A percentile compares a stretch with the other conserved stretches of the same genome.
Conservation (phyloP, 768 basidiomycete species). For the Lentinula boryana region DNA sequence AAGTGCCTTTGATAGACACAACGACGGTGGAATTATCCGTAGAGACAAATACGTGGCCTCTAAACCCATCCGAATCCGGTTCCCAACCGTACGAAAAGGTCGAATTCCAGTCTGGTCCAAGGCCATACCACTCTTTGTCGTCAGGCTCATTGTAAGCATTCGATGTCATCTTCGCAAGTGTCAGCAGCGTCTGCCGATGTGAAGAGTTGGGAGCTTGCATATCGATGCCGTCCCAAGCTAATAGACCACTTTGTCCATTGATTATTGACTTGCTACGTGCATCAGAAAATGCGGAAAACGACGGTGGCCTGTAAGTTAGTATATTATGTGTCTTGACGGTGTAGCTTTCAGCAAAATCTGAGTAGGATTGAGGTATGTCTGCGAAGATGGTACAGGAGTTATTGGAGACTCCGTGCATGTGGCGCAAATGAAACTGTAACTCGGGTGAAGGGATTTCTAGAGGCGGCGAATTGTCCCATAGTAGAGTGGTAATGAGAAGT, state of each 20-base stretch:
- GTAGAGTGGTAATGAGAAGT: neutral
- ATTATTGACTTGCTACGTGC: constrained; percentile 32
- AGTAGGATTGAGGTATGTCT: constrained; percentile 34
- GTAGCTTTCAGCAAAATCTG: constrained; percentile 24
- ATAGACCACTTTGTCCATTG: constrained; percentile 28
- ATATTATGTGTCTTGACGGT: constrained; percentile 33
- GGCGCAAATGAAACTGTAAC: constrained; percentile 59
- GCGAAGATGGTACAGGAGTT: constrained; percentile 54
- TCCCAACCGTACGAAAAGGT: constrained; percentile 85
- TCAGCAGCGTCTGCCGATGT: constrained; percentile 64
- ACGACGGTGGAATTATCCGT: constrained; percentile 81
- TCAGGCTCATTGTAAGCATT: constrained; percentile 66
- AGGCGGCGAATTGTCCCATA: neutral
- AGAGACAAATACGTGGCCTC: constrained; percentile 89
- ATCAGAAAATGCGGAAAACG: constrained; percentile 29
- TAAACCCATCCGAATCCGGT: constrained; percentile 80
- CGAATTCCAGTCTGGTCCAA: constrained; percentile 60
- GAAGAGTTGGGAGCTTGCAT: constrained; percentile 66
- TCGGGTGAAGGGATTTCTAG: neutral
- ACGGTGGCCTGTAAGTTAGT: constrained; percentile 41
- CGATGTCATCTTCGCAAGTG: constrained; percentile 84
- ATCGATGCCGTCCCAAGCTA: constrained; percentile 63
- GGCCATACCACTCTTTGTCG: constrained; percentile 64
- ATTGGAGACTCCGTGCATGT: constrained; percentile 53
- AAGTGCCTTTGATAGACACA: constrained; percentile 91